Evolutionary conservation across 495 filamentous ascomycete genomes (phyloP), one percentile per base, ranked within the genome.

Genomic region (Penicillium arizonense): DNA sequence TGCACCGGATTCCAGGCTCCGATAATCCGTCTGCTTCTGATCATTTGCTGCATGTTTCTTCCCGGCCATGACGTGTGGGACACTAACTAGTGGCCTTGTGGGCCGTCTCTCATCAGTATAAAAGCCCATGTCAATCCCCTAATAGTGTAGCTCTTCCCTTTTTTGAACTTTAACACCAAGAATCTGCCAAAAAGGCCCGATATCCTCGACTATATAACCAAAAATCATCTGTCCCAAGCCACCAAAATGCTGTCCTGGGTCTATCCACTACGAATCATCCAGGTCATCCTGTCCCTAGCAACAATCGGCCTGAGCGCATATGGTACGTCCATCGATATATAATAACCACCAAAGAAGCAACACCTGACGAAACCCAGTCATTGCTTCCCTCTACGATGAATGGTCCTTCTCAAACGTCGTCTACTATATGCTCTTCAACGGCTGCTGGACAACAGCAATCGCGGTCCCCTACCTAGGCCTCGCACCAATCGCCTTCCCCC

Each of bases 361-460:
- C 28, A 14, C 35, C 56, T 55, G 32, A 49, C 40, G 24, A 10
- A 0, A 10, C 12, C 26, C 28, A 65, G 62, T 63, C 42, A 57
- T 65, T 21, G 62, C 47, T 10, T 57, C 57, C 4, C 62, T 69
- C 38, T 69, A 70, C 51, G 57, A 68, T 44, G 12, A 45, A 12
- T 71, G 61, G 55, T 56, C 63, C 16, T 63, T 61, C 61, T 64
- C 61, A 3, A 61, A 57, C 30, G 49, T 57, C 14, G 55, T 84
- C 61, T 79, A 81, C 67, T 89, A 85, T 73, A 80, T 89, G 69
- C 68, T 89, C 64, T 88, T 88, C 77, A 72, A 72, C 67, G 73
- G 82, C 52, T 73, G 87, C 54, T 88, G 84, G 84, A 83, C 86
- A 8, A 67, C 88, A 36, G 73, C 47, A 20, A 52, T 89, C 47